Evolutionary conservation across 208 protist genomes (phyloP), one percentile per base, ranked within the genome.

Genomic region (Herpetomonas samuelpessoai): DNA sequence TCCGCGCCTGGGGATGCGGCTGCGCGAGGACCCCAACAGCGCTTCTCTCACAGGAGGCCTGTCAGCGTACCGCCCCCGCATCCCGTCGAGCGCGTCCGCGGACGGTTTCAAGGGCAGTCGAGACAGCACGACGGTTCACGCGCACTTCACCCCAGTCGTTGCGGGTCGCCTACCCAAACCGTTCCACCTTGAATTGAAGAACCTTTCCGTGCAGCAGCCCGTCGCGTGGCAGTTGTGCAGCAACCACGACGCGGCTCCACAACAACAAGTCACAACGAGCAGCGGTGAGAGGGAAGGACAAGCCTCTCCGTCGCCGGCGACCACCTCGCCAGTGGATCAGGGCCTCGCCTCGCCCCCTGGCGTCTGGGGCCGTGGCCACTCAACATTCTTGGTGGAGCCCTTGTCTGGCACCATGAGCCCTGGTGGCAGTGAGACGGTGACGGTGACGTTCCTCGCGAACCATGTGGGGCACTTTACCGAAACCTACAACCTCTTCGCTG

Each of bases 361-460:
- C 59, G 21, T n/a, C 14, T 9, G 18, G 2, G 1, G 6, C 38
- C 54, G 50, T 9, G 41, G 58, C 26, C 50, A 55, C 39, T 39
- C 54, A 16, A 52, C 61, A 52, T 97, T 97, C 71, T 65, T 67
- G 9, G 55, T 97, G 38, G 82, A 83, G 66, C 72, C 80, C 7
- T 61, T 60, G 10, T 66, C 49, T 21, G 95, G 93, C 14, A 48
- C 54, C 10, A 60, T 97, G 19, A 51, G 57, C 0, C 60, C 74
- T 0, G 74, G 79, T 9, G 29, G 30, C 38, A 47, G 9, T 21
- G 71, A 81, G 50, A 70, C 62, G 55, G 55, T 81, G 54, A 54
- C 56, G 24, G 75, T 97, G 22, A 71, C 73, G 57, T 97, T 96
- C 71, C 50, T 90, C 25, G 79, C 89, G 2, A 62, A 29, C 10